Base-by-base conservation (phyloP, 148 eudicot genomes). In the Rhododendron mucronatum region DNA sequence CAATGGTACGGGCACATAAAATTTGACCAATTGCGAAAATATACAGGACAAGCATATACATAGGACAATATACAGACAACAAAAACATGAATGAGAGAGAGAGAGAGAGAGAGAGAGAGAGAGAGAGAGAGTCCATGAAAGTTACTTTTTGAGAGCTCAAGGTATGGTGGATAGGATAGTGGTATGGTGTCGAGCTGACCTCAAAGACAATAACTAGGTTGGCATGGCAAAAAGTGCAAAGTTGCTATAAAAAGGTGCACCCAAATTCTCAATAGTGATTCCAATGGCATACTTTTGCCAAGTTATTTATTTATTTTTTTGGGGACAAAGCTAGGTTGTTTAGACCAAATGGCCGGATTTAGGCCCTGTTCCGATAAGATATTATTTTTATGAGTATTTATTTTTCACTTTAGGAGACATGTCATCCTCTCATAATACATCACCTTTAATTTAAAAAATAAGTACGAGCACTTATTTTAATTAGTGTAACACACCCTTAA, bases 341-440 rank as follows among this genome's bases (percentile, higher is more conserved):
- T 21, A 7, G 69, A 61, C 11, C 63, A 57, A 51, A 18, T 57
- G 6, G n/a, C n/a, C n/a, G 63, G 5, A 4, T 57, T 57, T 57
- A 41, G 45, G 45, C 7, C 45, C 1, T 41, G 0, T 41, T 41
- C 45, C 7, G 44, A 7, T 6, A 41, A 41, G 45, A 41, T 41
- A 0, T 41, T 41, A 41, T 41, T 41, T 41, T 41, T 6, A 0
- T 6, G 5, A 41, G 7, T 0, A 41, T 7, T 41, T 41, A 41
- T 41, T 41, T 41, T 41, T 41, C 0, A 0, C 0, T 41, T 41
- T 41, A 41, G 1, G 1, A 41, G 7, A 41, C 0, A 41, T 0
- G 45, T 6, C 8, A 41, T 41, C 0, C 45, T 41, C 7, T 41
- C 1, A 41, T 0, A 41, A 41, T 41, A 41, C 7, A 41, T 41